These are phyloP conservation scores for Entomortierella beljakovae DNA, from an alignment of 192 early-diverging fungal genomes.

Conservation along the genomic window DNA sequence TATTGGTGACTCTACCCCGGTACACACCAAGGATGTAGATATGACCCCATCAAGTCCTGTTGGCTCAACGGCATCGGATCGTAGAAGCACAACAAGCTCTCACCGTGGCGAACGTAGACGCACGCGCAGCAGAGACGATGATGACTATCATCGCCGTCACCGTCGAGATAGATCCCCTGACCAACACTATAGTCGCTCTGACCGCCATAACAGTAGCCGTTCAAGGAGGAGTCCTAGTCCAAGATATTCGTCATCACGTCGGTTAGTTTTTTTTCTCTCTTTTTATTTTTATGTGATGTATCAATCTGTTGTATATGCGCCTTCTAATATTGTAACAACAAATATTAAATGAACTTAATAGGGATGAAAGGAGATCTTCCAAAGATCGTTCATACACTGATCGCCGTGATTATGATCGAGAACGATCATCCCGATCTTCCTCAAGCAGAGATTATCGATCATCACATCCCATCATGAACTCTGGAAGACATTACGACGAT, in stretches of 20 bases:
- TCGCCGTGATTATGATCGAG: constrained; percentile 41
- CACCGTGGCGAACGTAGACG: constrained; percentile 18
- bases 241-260: constrained; percentile 35
- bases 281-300: neutral
- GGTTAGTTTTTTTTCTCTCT: constrained; percentile 10
- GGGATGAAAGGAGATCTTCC: constrained; percentile 34
- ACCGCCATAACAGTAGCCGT: constrained; percentile 19
- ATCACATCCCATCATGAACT: constrained; percentile 43
- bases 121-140: constrained; percentile 32
- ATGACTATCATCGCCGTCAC: constrained; percentile 26
- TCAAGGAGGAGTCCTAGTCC: constrained; percentile 39
- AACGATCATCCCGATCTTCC: constrained; percentile 35
- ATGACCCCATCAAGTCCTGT: constrained; percentile 45
- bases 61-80: constrained; percentile 23
- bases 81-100: constrained; percentile 30
- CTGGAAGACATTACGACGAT: constrained; percentile 33
- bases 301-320: neutral
- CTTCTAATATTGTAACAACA: neutral
- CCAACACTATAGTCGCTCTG: constrained; percentile 23
- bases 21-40: constrained; percentile 22
- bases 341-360: neutral
- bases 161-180: constrained; percentile 30
- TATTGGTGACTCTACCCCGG: constrained; percentile 13
- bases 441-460: constrained; percentile 22
- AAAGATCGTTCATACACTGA: constrained; percentile 24